These are phyloP conservation scores for Dalechampia spathulata DNA, from an alignment of 441 rosid species.

Conservation along the genomic window DNA sequence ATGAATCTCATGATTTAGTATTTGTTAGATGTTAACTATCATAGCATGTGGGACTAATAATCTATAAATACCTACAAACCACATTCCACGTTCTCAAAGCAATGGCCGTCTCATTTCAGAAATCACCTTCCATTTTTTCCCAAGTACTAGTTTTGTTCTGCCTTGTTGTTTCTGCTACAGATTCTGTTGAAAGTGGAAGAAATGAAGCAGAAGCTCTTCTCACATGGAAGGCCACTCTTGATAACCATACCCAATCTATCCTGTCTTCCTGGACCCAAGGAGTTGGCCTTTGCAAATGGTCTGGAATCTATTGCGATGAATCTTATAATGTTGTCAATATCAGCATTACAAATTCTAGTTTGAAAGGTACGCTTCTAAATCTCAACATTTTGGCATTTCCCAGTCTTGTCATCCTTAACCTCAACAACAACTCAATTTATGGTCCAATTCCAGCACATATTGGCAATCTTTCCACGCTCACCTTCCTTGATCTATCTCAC, in stretches of 20 bases:
- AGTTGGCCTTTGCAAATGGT: too few relatives aligned
- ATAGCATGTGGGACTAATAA: too few relatives aligned
- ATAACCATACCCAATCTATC: not conserved
- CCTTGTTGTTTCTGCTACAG: not conserved
- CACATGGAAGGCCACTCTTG: not conserved
- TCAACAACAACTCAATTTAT: not conserved
- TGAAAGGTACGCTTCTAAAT: slow-evolving; percentile 8
- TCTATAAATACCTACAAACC: too few relatives aligned
- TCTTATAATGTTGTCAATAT: not conserved
- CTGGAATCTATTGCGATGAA: slow-evolving; percentile 2
- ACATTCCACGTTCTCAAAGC: too few relatives aligned
- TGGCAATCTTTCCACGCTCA: too few relatives aligned
- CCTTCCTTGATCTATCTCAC: too few relatives aligned
- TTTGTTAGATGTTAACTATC: too few relatives aligned
- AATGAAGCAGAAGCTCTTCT: not conserved
- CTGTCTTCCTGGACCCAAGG: too few relatives aligned
- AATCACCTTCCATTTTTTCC: too few relatives aligned
- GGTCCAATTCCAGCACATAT: slow-evolving; percentile 8
- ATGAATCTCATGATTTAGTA: too few relatives aligned
- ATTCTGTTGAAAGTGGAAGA: not conserved
- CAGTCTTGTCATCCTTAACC: not conserved
- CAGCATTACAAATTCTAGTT: not conserved
- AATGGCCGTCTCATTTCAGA: too few relatives aligned
- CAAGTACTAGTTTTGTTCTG: not conserved
- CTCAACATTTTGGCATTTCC: slow-evolving; percentile 15